Percentiles rank a stretch among this genome's conserved stretches.
Conservation (phyloP, 2,329 filamentous ascomycete genomes). For the Boeremia exigua region DNA sequence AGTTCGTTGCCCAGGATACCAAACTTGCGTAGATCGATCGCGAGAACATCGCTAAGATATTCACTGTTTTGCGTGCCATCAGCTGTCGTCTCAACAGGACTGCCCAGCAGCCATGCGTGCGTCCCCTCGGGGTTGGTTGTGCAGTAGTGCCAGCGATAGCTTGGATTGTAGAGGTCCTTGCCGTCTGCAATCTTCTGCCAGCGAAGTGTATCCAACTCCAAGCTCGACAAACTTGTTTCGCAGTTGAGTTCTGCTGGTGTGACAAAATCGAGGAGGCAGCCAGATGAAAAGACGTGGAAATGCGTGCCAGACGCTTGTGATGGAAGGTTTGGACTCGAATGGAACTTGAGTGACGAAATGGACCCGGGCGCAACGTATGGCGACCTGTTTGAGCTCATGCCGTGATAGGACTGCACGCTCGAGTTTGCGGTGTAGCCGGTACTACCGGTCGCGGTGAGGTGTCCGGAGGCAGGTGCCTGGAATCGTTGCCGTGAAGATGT, state of each 20-base stretch:
- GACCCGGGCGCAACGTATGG: conserved; percentile 73
- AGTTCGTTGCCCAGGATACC: conserved; percentile 85
- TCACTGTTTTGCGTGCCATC: conserved; percentile 80
- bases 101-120: conserved; percentile 96
- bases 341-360: conserved; percentile 88
- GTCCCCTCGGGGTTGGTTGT: conserved; percentile 94
- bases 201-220: conserved; percentile 84
- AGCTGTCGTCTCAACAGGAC: conserved; percentile 73
- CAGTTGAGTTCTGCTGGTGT: conserved; percentile 89
- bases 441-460: conserved; percentile 46
- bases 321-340: conserved; percentile 84
- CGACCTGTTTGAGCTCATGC: conserved; percentile 52
- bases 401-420: conserved; percentile 63
- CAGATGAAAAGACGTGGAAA: conserved; percentile 94
- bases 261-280: conserved; percentile 90
- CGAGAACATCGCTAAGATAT: conserved; percentile 91
- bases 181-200: conserved; percentile 97
- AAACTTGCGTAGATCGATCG: conserved; percentile 89
- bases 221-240: conserved; percentile 87
- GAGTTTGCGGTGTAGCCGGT: conserved; percentile 75
- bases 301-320: conserved; percentile 90
- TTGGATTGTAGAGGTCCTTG: conserved; percentile 86
- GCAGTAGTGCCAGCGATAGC: conserved; percentile 98
- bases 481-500: conserved; percentile 42
- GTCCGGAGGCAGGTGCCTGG: conserved; percentile 36